phyloP scores from a whole-genome alignment of 192 early-diverging fungal genomes.

The Pilobolus umbonatus region DNA sequence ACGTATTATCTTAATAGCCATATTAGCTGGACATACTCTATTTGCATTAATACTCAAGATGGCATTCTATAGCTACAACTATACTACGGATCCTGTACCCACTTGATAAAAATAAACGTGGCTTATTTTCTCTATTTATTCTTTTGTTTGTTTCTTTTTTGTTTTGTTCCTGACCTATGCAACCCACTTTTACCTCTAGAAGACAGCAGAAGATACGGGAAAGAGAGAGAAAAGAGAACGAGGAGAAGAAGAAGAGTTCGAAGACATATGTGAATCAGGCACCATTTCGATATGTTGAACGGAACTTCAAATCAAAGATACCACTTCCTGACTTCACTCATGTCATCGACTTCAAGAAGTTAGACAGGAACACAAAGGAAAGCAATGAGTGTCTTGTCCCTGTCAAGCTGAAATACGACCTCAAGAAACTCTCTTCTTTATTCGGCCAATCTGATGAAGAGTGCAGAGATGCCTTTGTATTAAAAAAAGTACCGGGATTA shows the following conservation, averaged over 20 bases:
- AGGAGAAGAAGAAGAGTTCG: slow-evolving; percentile 16
- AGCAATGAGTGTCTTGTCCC: slow-evolving; percentile 1
- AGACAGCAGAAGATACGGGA: slow-evolving; percentile 28
- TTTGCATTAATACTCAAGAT: slow-evolving; percentile 79
- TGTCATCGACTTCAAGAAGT: slow-evolving; percentile 52
- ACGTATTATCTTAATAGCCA: slow-evolving; percentile 62
- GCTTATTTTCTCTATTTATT: too few relatives aligned
- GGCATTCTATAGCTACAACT: slow-evolving; percentile 73
- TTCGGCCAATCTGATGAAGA: slow-evolving; percentile 8
- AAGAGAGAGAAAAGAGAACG: slow-evolving; percentile 14
- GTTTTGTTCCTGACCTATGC: too few relatives aligned
- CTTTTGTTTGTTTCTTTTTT: too few relatives aligned
- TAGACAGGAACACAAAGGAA: slow-evolving; percentile 12
- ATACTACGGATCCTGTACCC: background rate
- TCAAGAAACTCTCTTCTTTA: slow-evolving; percentile 3
- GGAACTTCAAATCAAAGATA: slow-evolving; percentile 50
- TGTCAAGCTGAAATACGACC: slow-evolving; percentile 11
- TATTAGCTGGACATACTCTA: slow-evolving; percentile 60
- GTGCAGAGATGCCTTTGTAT: background rate
- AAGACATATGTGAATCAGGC: slow-evolving; percentile 43
- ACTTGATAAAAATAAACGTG: too few relatives aligned
- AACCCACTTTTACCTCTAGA: slow-evolving; percentile 19
- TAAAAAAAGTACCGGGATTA: slow-evolving; percentile 40
- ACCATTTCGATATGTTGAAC: slow-evolving; percentile 68
- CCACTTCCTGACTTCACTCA: slow-evolving; percentile 45